Evolutionary conservation across 306 rosid genomes (phyloP).

Genomic region (Sesbania bispinosa): DNA sequence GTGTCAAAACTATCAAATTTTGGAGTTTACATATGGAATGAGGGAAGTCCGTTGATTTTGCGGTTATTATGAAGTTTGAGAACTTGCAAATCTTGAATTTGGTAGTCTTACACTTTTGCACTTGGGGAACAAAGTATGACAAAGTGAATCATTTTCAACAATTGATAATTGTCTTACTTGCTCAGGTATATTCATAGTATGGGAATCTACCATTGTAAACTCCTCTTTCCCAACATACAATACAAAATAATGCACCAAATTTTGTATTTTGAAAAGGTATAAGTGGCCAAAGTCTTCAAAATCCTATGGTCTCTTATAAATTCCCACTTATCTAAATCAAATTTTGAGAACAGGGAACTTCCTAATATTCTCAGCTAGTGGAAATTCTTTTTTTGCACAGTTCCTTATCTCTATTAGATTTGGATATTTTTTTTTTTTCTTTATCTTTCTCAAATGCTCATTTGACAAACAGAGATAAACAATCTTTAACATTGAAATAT

Average conservation of each 20-base stretch:
- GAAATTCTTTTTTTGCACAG: constrained; percentile 14
- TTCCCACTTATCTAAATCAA: background rate
- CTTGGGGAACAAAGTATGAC: background rate
- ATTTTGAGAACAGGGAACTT: background rate
- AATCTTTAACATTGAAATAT: background rate
- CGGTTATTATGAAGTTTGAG: background rate
- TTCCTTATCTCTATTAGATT: background rate
- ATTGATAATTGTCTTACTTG: background rate
- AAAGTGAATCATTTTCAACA: background rate
- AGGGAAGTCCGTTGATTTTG: constrained; percentile 3
- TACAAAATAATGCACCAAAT: constrained; percentile 35
- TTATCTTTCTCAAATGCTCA: constrained; percentile 6
- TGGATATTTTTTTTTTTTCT: background rate
- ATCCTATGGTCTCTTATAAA: background rate
- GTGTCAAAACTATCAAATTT: background rate
- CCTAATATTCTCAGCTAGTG: constrained; percentile 1
- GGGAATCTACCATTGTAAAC: background rate
- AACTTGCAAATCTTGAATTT: background rate
- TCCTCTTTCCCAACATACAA: background rate
- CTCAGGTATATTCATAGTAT: background rate
- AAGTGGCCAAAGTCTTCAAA: background rate
- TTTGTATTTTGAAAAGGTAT: constrained; percentile 12
- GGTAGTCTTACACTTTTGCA: background rate
- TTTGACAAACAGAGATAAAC: background rate
- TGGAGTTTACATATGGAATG: background rate